Evolutionary conservation across 1,284 basidiomycete species (phyloP), one percentile per base, ranked within the genome.

Genomic region (Ganoderma multipileum): DNA sequence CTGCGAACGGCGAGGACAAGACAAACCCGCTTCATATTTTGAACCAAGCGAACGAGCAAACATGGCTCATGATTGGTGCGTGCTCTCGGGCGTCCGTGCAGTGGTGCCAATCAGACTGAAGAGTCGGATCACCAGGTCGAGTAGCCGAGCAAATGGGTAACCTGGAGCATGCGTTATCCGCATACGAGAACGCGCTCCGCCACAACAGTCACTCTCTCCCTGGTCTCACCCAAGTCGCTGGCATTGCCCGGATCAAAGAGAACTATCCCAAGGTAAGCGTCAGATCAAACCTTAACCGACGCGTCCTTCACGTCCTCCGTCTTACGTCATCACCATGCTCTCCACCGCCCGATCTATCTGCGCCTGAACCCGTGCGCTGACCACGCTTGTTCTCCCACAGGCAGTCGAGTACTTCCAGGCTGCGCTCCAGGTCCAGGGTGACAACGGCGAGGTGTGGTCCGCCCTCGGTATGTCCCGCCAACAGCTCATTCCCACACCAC

Each of bases 321-420:
- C 67, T 74, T 72, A 63, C 47, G 69, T 70, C 67, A 68, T 63
- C n/a, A 18, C 36, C 52, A 55, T 64, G 50, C 68, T 41, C 64
- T 64, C 44, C 50, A 28, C 60, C 39, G 61, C 67, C 72, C 70
- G 70, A 74, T 72, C 69, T 61, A 70, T 72, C 71, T 72, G 66
- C 68, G 61, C 41, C 28, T 26, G 42, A 30, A 30, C 36, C 18
- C 62, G 7, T 33, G 18, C 66, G 65, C 75, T 72, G 54, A 63
- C 67, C 68, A 67, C 61, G 74, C 64, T 71, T 55, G 70, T 63
- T 70, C 71, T 76, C 70, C 73, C 82, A 80, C 79, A 96, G 92
- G 96, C 97, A 64, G 91, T 98, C 79, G 97, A 98, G 68, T 97
- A 93, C 82, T 98, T 97, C 79, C 95, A 97, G 79, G 91, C 95